These are phyloP conservation scores for Tulasnella sp. DNA, from an alignment of 768 basidiomycete species.

Conservation along the genomic window DNA sequence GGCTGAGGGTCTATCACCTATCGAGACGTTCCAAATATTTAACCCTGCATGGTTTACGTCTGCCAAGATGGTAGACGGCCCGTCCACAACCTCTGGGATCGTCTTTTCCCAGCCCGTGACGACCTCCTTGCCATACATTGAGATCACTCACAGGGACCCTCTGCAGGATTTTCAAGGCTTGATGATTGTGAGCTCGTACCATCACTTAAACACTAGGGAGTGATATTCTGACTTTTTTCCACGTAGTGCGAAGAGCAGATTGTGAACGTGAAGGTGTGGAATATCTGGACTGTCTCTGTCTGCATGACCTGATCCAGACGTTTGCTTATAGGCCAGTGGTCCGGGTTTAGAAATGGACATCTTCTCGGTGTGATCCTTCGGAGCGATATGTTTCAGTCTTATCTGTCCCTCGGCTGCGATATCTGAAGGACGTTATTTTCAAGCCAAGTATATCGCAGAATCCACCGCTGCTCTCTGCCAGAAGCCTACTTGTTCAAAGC, in stretches of 20 bases:
- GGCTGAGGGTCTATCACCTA: neutral
- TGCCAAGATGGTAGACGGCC: neutral
- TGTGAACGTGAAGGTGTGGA: neutral
- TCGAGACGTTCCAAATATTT: neutral
- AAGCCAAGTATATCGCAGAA: no score
- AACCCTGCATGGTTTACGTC: neutral
- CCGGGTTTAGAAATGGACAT: no score
- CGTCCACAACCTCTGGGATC: neutral
- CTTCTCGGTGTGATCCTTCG: no score
- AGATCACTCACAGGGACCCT: neutral
- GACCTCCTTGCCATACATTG: conserved; percentile 11
- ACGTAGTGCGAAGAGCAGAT: conserved; percentile 10
- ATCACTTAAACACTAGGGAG: neutral
- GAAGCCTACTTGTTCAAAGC: no score
- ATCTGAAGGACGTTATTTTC: no score
- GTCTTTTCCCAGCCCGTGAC: conserved; percentile 7
- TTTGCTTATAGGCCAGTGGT: no score
- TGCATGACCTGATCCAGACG: no score
- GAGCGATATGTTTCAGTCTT: no score
- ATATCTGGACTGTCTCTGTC: no score
- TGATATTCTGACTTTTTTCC: neutral
- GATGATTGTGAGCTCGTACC: conserved; percentile 5
- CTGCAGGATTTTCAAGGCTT: conserved; percentile 7
- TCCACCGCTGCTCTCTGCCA: no score
- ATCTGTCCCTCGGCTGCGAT: no score